Conservation (phyloP, 495 filamentous ascomycete genomes). For the Ramalina peruviana region DNA sequence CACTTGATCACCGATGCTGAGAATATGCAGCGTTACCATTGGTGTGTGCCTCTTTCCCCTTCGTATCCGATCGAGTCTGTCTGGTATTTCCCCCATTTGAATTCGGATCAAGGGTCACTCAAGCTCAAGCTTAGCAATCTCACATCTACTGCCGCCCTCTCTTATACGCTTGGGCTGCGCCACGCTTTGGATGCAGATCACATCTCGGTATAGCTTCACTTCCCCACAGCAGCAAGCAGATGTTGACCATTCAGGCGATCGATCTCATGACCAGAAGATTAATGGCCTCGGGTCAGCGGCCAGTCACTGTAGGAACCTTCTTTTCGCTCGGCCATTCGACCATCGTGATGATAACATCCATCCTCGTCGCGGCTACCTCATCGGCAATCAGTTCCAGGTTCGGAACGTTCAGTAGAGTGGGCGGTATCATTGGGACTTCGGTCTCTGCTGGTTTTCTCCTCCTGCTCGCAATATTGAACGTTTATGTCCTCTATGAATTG, state of each 20-base stretch:
- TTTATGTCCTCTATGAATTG: constrained; percentile 69
- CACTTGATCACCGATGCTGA: no score
- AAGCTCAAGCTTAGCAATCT: constrained; percentile 31
- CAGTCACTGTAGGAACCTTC: constrained; percentile 90
- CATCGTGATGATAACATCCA: constrained; percentile 79
- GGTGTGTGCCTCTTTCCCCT: no score
- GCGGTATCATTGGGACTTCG: constrained; percentile 73
- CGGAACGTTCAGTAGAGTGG: constrained; percentile 64
- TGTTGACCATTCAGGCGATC: constrained; percentile 45
- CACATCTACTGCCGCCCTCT: constrained; percentile 64
- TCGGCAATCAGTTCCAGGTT: constrained; percentile 69
- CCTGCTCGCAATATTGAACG: constrained; percentile 68
- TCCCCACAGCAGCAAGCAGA: no score
- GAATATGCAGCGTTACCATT: no score
- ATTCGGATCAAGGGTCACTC: neutral
- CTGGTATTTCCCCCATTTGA: no score
- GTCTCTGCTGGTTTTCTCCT: constrained; percentile 74
- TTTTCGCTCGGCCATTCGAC: constrained; percentile 91
- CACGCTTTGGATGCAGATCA: constrained; percentile 96
- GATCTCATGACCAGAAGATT: constrained; percentile 89
- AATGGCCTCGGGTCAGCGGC: constrained; percentile 71
- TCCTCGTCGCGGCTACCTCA: constrained; percentile 81
- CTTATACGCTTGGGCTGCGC: constrained; percentile 80
- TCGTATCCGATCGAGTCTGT: no score
- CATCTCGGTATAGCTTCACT: constrained; percentile 45